Evolutionary conservation across 177 flowering plant genomes (phyloP), one percentile per base, ranked within the genome.

Genomic region (Vitis hybrid): DNA sequence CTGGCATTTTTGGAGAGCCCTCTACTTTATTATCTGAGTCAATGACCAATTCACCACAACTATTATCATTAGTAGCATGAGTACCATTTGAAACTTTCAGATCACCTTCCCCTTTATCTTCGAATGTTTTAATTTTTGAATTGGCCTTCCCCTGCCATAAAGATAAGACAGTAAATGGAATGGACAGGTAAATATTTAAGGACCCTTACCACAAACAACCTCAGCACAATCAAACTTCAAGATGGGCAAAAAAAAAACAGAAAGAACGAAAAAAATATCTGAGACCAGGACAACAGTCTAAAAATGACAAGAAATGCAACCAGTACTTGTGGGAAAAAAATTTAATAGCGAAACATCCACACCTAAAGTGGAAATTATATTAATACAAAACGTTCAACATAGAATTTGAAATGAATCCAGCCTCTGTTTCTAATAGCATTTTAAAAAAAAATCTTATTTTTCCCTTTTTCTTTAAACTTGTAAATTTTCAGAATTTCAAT

Each of bases 121-220:
- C 81, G 57, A 39, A 3, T 50, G 61, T 73, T 75, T 72, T 77
- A 56, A 39, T 57, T 72, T 82, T 84, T n/a, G 74, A 68, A 31
- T 81, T 81, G 20, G 67, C 75, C 68, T 77, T 79, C 26, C 75
- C 87, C 90, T 83, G 76, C 66, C 77, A 54, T 4, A 64, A 66
- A 39, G 8, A 39, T 39, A 39, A 39, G 45, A 39, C 6, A 7
- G 45, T 39, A 39, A 39, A 39, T 39, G 45, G 45, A 39, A 39
- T 39, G 45, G 45, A 39, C 8, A 39, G 45, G 45, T 39, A 39
- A 39, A 39, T 39, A 39, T 39, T 39, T n/a, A 10, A 10, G 19
- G 8, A 48, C 20, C 29, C 29, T 26, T 26, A 10, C 10, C 19
- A 48, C 15, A 48, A 8, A 68, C 12, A 29, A 10, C 12, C 10